A percentile compares a stretch with the other conserved stretches of the same genome.
Evolutionary conservation across 2,329 filamentous ascomycete species (phyloP).

Genomic region (Venturia nashicola): DNA sequence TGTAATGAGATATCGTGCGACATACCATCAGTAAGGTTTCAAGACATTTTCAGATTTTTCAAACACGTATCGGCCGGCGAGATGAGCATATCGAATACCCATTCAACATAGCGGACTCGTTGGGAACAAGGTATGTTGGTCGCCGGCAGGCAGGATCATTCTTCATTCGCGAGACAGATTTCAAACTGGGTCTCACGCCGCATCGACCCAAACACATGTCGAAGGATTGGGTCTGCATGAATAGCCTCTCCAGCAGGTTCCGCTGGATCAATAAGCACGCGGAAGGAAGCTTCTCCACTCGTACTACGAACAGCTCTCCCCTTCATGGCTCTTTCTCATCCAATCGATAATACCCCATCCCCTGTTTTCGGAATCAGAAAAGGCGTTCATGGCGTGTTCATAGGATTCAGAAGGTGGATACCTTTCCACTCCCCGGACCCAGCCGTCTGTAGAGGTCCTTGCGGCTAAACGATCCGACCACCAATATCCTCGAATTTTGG

Average conservation of each 20-base stretch:
- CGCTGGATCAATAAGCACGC: not conserved
- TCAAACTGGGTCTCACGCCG: not conserved
- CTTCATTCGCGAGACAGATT: not conserved
- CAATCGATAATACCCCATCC: constrained; percentile 8
- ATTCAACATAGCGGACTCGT: not conserved
- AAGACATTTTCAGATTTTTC: not conserved
- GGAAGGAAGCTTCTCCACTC: not conserved
- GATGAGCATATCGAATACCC: not conserved
- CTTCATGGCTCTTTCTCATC: not conserved
- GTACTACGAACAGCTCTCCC: not conserved
- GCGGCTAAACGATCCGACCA: not conserved
- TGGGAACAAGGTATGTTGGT: not conserved
- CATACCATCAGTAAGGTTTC: not conserved
- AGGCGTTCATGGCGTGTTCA: not conserved
- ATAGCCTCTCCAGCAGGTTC: no score
- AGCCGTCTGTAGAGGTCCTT: not conserved
- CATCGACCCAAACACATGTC: not conserved
- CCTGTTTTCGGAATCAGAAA: constrained; percentile 16
- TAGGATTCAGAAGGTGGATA: not conserved
- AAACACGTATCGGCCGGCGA: not conserved
- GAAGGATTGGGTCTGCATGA: not conserved
- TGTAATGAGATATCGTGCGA: not conserved
- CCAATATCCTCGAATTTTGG: not conserved
- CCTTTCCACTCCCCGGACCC: not conserved
- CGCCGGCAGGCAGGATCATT: not conserved